Base-by-base conservation (phyloP, 2,329 filamentous ascomycete species). In the Periconia sp. region DNA sequence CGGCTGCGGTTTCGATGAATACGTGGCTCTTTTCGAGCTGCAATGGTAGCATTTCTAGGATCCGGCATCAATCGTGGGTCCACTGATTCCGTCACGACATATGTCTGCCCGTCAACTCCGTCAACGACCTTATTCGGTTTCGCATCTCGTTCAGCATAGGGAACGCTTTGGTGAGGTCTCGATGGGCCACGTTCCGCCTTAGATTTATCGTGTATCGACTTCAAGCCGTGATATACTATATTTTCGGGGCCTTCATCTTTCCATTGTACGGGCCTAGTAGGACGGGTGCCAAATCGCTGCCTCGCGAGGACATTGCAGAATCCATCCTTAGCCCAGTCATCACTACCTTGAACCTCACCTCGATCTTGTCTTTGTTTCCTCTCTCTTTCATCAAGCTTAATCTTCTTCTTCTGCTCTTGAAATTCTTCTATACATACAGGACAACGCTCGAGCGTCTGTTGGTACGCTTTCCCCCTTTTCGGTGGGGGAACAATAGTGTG, bases 381-480 rank as follows among this genome's bases (percentile, higher is more conserved):
- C 4, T n/a, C 15, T 4, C 10, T 8, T 19, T 23, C 18, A 29
- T 23, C 10, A 32, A 17, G 18, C 36, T 28, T 13, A 25, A 39
- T 10, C 26, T 19, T 13, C 11, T 31, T 16, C 11, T 24, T 28
- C n/a, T 19, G 17, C 4, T 31, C 5, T 30, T 37, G 28, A 18
- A 31, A 37, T 21, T 40, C 28, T 10, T 40, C 34, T 19, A 45
- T 43, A 33, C 48, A 54, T n/a, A n/a, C 8, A 13, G 10, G 16
- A 21, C 48, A 54, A 12, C 37, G 44, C 29, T 45, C 23, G n/a
- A 43, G 36, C 6, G 22, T 50, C 26, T 47, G 43, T 16, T 30
- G 9, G 13, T 38, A 40, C 5, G 28, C 19, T 16, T 17, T 18
- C 5, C 15, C 7, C 16, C 16, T 12, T 19, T n/a, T 19, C 4